These are phyloP conservation scores for Plantago coronopus DNA, from an alignment of 305 asterid genomes.

Conservation along the genomic window DNA sequence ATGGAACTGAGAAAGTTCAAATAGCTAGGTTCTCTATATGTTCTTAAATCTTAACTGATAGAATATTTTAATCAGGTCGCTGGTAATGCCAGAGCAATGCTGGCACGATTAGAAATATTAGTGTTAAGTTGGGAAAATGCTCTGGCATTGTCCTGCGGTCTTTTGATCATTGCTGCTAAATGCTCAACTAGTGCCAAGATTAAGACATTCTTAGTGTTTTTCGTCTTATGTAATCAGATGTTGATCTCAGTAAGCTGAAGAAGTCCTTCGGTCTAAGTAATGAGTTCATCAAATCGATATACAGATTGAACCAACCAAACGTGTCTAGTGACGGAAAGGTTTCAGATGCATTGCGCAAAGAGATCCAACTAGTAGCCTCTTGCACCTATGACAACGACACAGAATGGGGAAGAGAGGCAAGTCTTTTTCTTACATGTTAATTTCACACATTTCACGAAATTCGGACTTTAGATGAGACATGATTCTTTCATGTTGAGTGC, in stretches of 20 bases:
- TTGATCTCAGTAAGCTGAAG: constrained; percentile 25
- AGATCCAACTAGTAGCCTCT: constrained; percentile 30
- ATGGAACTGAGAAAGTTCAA: constrained; percentile 27
- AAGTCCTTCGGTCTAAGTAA: constrained; percentile 33
- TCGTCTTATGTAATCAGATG: constrained; percentile 19
- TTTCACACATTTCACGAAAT: too few species aligned
- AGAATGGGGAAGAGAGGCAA: constrained; percentile 45
- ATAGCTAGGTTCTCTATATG: constrained; percentile 14
- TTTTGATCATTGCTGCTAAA: too few species aligned
- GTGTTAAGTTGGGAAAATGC: too few species aligned
- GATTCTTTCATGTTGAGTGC: constrained; percentile 1
- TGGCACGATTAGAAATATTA: too few species aligned
- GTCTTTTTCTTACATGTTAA: background rate
- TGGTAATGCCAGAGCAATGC: too few species aligned
- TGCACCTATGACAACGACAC: constrained; percentile 32
- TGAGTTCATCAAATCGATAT: constrained; percentile 32
- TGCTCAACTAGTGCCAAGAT: background rate
- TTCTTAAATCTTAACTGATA: background rate
- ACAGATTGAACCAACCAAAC: constrained; percentile 13
- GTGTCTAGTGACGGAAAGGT: constrained; percentile 10
- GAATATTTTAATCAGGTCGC: too few species aligned
- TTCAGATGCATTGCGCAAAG: constrained; percentile 17
- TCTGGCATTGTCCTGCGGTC: too few species aligned
- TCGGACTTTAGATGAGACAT: background rate
- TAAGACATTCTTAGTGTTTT: background rate